These are phyloP conservation scores for Eucalyptus sp. DNA, from an alignment of 345 rosid genomes.

Conservation along the genomic window DNA sequence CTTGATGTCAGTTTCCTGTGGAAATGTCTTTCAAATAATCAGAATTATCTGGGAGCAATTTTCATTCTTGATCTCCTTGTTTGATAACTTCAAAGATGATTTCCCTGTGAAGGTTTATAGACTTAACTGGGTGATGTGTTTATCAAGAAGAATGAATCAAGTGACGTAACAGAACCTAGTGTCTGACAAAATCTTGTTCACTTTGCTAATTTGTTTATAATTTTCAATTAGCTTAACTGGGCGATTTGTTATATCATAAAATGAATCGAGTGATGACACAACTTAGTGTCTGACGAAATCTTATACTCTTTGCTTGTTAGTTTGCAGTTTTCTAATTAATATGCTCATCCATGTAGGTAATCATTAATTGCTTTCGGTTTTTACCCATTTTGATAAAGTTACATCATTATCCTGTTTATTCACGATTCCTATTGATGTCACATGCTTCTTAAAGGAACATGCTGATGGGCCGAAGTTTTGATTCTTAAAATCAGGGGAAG, in stretches of 20 bases:
- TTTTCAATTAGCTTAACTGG: neutral
- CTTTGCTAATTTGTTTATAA: neutral
- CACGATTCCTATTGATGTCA: neutral
- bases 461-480: neutral
- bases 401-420: neutral
- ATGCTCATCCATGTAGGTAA: neutral
- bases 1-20: neutral
- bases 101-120: neutral
- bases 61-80: neutral
- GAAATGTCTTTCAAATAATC: neutral
- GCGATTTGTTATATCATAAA: neutral
- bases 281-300: neutral
- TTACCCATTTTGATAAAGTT: neutral
- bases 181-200: neutral
- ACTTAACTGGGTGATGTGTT: neutral
- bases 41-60: neutral
- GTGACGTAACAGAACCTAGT: neutral
- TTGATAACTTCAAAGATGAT: neutral
- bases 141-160: neutral
- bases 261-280: neutral
- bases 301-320: neutral
- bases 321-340: neutral
- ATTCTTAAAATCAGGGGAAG: slow-evolving; percentile 53
- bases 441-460: neutral
- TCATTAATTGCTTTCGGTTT: neutral